phyloP scores from a whole-genome alignment of 1,139 yeast genomes.

The Taiozyma sp. region DNA sequence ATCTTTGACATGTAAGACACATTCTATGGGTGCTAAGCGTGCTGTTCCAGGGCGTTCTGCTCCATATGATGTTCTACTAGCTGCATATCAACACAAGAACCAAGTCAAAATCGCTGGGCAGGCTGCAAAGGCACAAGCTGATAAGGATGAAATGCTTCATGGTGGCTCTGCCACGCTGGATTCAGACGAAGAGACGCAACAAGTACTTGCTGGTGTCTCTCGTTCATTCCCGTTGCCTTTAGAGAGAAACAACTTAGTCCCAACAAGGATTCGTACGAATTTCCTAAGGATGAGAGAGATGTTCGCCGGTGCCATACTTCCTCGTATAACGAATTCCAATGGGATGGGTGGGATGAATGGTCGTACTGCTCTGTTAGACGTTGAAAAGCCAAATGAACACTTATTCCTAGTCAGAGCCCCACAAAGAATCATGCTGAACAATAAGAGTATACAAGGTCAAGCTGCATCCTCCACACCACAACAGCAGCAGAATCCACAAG shows the following conservation, averaged over 20 bases:
- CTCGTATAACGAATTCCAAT: conserved; percentile 29
- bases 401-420: conserved; percentile 65
- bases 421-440: conserved; percentile 29
- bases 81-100: conserved; percentile 87
- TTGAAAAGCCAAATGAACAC: conserved; percentile 55
- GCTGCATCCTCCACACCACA: conserved; percentile 29
- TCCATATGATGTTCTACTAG: conserved; percentile 82
- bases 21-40: conserved; percentile 96
- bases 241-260: conserved; percentile 69
- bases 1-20: conserved; percentile 93
- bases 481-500: conserved; percentile 28
- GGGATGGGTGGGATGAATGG: conserved; percentile 64
- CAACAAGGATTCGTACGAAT: conserved; percentile 64
- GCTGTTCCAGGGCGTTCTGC: conserved; percentile 92
- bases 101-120: conserved; percentile 87
- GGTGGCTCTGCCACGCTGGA: conserved; percentile 36
- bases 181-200: conserved; percentile 93
- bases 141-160: conserved; percentile 38
- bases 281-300: conserved; percentile 81
- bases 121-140: conserved; percentile 60
- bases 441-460: conserved; percentile 9
- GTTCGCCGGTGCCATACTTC: conserved; percentile 70
- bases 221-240: conserved; percentile 78
- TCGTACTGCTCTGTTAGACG: conserved; percentile 68
- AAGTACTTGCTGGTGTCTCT: conserved; percentile 88